phyloP scores from a whole-genome alignment of 2,329 filamentous ascomycete species.

The Leptographium galeiforme region DNA sequence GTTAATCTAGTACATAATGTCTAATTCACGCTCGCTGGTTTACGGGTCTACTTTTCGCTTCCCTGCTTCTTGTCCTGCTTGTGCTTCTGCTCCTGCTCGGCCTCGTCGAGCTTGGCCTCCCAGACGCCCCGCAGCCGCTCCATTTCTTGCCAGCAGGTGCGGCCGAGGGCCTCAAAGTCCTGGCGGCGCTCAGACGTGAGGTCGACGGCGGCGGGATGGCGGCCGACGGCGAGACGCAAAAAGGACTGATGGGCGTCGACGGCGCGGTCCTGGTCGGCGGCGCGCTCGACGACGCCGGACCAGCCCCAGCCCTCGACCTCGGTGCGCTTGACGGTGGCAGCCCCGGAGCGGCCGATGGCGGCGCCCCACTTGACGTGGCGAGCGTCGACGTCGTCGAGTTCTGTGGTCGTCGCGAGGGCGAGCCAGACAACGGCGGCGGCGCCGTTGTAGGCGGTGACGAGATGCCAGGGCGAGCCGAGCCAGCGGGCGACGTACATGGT shows the following conservation, averaged over 20 bases:
- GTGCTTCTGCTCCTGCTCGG: background rate
- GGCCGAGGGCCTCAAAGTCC: conserved; percentile 50
- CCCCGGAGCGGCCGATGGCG: conserved; percentile 45
- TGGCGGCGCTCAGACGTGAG: conserved; percentile 46
- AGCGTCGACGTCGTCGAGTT: conserved; percentile 19
- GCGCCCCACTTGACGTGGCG: conserved; percentile 73
- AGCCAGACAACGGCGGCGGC: conserved; percentile 69
- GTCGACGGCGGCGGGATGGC: conserved; percentile 44
- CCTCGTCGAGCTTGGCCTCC: conserved; percentile 29
- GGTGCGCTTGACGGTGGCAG: conserved; percentile 52
- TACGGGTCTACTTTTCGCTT: no score
- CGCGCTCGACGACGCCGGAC: conserved; percentile 30
- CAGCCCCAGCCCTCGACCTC: conserved; percentile 83
- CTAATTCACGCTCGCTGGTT: no score
- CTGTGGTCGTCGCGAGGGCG: conserved; percentile 41
- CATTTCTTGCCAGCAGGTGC: conserved; percentile 53
- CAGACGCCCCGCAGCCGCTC: conserved; percentile 55
- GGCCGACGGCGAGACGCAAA: conserved; percentile 38
- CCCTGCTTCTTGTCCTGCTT: no score
- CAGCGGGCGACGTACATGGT: conserved; percentile 60
- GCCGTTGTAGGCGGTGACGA: conserved; percentile 60
- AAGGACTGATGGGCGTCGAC: no score
- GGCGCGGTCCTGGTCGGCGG: conserved; percentile 21
- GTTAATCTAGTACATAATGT: no score
- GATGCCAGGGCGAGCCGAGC: conserved; percentile 82